These are phyloP conservation scores for Ormosia emarginata DNA, from an alignment of 306 rosid species.

Conservation along the genomic window DNA sequence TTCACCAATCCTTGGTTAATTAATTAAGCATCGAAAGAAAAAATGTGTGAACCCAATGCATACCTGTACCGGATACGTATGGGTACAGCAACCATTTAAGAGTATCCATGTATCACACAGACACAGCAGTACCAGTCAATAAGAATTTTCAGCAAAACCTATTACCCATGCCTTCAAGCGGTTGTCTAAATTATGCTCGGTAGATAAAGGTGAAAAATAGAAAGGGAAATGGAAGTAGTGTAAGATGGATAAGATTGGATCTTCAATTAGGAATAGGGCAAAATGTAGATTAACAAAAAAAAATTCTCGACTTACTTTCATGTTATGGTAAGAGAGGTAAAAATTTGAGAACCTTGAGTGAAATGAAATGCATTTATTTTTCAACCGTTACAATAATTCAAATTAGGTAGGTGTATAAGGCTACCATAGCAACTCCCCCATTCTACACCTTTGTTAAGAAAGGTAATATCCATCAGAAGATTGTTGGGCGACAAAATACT, in stretches of 20 bases:
- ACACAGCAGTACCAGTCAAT: not conserved
- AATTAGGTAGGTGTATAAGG: no score
- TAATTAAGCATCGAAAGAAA: no score
- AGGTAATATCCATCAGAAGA: slow-evolving; percentile 8
- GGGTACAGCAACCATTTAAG: not conserved
- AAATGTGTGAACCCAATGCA: no score
- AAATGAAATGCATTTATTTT: not conserved
- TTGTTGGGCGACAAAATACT: not conserved
- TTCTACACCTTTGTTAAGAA: not conserved
- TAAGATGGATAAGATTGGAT: not conserved
- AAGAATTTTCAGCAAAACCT: not conserved
- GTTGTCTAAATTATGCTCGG: no score
- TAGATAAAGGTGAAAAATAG: no score
- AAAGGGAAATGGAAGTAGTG: no score
- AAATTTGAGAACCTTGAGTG: not conserved
- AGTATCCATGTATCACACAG: not conserved
- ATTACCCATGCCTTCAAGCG: no score
- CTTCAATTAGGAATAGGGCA: not conserved
- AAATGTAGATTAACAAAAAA: not conserved
- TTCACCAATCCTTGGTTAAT: no score
- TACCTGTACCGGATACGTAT: no score
- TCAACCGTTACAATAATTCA: not conserved
- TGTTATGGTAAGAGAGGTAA: not conserved
- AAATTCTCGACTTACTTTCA: not conserved
- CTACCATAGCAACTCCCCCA: not conserved